Evolutionary conservation across 108 stramenopile genomes (phyloP).

Genomic region (Fragilariopsis cylindrus): DNA sequence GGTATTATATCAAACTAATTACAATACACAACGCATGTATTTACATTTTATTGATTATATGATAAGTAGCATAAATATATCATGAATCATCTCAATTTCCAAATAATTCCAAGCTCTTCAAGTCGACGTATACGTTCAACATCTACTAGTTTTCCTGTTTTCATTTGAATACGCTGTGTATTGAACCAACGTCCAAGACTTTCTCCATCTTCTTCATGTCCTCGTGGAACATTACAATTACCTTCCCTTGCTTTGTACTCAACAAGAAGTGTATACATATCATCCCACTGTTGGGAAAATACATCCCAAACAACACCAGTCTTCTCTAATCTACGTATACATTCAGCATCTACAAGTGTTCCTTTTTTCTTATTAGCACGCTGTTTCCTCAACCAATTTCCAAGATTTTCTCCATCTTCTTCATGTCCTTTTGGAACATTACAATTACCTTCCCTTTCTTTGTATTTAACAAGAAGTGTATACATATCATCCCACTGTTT

Average conservation of each 20-base stretch:
- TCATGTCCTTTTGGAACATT: not conserved
- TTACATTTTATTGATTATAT: too few relatives aligned
- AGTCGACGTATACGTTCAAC: not conserved
- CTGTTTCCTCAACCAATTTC: constrained; percentile 3
- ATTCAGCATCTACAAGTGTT: not conserved
- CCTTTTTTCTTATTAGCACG: not conserved
- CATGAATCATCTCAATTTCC: not conserved
- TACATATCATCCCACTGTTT: constrained; percentile 8
- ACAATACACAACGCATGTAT: too few relatives aligned
- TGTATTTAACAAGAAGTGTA: not conserved
- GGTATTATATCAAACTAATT: too few relatives aligned
- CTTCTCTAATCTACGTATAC: not conserved
- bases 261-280: not conserved
- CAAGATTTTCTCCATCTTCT: constrained; percentile 19
- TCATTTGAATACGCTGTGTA: not conserved
- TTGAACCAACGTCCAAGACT: constrained; percentile 13
- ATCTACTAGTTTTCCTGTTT: not conserved
- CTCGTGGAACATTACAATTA: not conserved
- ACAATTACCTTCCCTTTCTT: constrained; percentile 8
- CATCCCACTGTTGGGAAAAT: not conserved
- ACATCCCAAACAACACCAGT: constrained; percentile 13
- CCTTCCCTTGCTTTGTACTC: constrained; percentile 1
- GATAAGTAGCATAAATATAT: too few relatives aligned
- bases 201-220: constrained; percentile 4
- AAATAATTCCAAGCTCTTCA: not conserved